Base-by-base conservation (phyloP, 148 eudicot species). In the Silene conica region DNA sequence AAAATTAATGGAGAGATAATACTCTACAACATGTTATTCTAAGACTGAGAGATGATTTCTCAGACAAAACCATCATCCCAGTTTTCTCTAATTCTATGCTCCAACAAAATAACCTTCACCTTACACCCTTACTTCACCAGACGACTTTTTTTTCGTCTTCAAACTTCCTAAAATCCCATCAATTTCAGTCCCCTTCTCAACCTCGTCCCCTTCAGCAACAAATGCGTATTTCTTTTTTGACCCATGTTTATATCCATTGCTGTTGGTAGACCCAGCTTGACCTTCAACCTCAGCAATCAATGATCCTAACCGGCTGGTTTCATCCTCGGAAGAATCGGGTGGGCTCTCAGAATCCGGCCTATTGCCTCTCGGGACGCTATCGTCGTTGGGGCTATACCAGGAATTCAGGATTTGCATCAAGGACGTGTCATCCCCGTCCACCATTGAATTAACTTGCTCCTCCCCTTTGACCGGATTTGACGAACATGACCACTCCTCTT, bases 161-260 rank as follows among this genome's bases (percentile, higher is more conserved):
- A 91, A 74, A 75, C 83, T 86, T 63, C 85, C 87, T 79, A 89
- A 78, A 55, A 91, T 88, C 50, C 87, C 93, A 71, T 86, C 82
- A 72, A 89, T 80, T 31, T 2, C 4, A 31, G 4, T 31, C 34
- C 34, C 34, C 34, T 31, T 31, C 34, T 31, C 4, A 31, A 31
- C 34, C 34, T 31, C 34, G 5, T 3, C 4, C 34, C 34, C 34
- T 22, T 90, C 90, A n/a, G 82, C 11, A 43, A 95, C 92, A 76
- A 90, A 95, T 20, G 81, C 69, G 73, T 82, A 85, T 76, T 72
- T 82, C 86, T 82, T 86, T 16, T 67, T 41, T n/a, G 83, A 62
- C 72, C 31, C 80, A 58, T 77, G 80, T 68, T 82, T 87, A 55
- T 38, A 31, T 38, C 74, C 83, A 46, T n/a, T 58, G 62, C 31